Evolutionary conservation across 495 filamentous ascomycete genomes (phyloP), one percentile per base, ranked within the genome.

Genomic region (Aspergillus avenaceus): DNA sequence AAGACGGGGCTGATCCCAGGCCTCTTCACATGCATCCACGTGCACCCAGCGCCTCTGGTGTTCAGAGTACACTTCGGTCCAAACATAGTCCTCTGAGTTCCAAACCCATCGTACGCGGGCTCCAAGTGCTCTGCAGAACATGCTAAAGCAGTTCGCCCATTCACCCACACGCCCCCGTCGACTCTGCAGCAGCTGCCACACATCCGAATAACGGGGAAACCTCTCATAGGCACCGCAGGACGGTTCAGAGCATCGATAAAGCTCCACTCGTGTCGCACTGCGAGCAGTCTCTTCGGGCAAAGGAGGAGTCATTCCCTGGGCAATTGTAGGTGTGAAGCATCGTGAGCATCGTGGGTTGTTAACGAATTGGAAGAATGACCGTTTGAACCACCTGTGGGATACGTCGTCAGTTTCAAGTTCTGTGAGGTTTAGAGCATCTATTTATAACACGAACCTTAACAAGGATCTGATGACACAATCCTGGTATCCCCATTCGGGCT

Each of bases 121-220:
- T 26, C 91, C 91, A 24, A 97, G 81, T 6, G 93, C 93, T 36
- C 93, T 82, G 70, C 93, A 97, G 18, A 99, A 79, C 93, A 99
- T 99, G 67, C 86, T 91, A 71, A 99, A 99, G 72, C 91, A 96
- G 67, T 97, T 97, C 45, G 87, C 91, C 91, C 95, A 99, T 73
- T 99, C 93, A 42, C 93, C 95, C 47, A 81, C 85, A 50, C 93
- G 83, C 22, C 93, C 93, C 52, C 85, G 81, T 49, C 87, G 73
- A 38, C 88, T 91, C 65, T 95, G 86, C 40, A 98, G 70, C 47
- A 97, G 70, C 45, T 90, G 84, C 88, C 95, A 98, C 14, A 97
- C 93, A 64, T 98, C 95, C 42, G 87, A 90, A 66, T 96, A 98
- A 24, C 93, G 84, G 24, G 93, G 91, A 52, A 97, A 98, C 54